Conservation (phyloP, 208 protist species). For the Crithidia bombi region DNA sequence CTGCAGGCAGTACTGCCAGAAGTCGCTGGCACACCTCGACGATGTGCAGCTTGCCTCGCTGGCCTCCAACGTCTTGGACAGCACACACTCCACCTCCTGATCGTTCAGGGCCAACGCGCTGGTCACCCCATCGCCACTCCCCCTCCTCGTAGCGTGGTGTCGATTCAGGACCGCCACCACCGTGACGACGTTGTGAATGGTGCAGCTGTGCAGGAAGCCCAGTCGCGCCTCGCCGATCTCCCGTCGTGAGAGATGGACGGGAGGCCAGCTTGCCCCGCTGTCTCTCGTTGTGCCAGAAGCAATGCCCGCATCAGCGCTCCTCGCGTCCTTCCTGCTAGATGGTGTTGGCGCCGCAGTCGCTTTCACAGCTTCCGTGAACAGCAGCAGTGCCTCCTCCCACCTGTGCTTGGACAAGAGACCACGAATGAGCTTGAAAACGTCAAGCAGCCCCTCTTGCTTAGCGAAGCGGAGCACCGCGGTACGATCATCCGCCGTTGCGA, state of each 20-base stretch:
- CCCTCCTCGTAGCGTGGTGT: slow-evolving; percentile 2
- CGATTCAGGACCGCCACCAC: slow-evolving; percentile 37
- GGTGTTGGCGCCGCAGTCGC: background rate
- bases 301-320: background rate
- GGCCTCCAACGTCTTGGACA: slow-evolving; percentile 45
- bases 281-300: background rate
- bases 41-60: background rate
- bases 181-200: slow-evolving; percentile 24
- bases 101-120: slow-evolving; percentile 41
- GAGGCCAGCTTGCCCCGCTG: background rate
- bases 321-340: background rate
- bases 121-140: background rate
- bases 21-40: slow-evolving; percentile 1
- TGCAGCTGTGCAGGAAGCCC: slow-evolving; percentile 44
- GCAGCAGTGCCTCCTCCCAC: slow-evolving; percentile 44
- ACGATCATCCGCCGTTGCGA: slow-evolving; percentile 33
- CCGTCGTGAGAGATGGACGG: slow-evolving; percentile 25
- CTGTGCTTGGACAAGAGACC: slow-evolving; percentile 48
- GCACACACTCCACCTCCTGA: slow-evolving; percentile 55
- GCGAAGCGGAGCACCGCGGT: slow-evolving; percentile 36
- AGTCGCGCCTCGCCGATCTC: slow-evolving; percentile 47
- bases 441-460: slow-evolving; percentile 33
- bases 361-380: slow-evolving; percentile 42
- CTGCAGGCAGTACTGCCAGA: slow-evolving; percentile 52
- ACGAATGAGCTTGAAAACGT: slow-evolving; percentile 57